These are phyloP conservation scores for Backusella luteola DNA, from an alignment of 192 early-diverging fungal genomes.

Conservation along the genomic window DNA sequence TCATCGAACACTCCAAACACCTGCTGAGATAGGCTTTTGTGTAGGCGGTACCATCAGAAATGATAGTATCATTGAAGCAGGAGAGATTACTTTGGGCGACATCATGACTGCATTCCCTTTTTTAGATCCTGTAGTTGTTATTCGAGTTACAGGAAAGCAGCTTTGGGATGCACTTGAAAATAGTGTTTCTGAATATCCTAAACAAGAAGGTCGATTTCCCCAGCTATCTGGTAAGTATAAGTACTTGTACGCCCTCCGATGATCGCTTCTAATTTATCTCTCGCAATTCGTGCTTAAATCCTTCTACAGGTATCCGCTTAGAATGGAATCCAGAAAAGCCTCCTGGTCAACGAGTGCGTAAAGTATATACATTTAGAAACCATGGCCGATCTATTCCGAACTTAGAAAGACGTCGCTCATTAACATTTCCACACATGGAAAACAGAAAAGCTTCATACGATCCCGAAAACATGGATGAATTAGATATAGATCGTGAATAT, in stretches of 20 bases:
- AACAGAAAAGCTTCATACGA: conserved; percentile 32
- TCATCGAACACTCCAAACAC: conserved; percentile 26
- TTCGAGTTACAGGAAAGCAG: conserved; percentile 59
- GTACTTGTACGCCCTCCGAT: not conserved
- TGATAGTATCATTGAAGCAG: conserved; percentile 53
- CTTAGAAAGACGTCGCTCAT: not conserved
- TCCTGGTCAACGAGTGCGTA: conserved; percentile 50
- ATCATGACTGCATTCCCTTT: conserved; percentile 70
- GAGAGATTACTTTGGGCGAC: conserved; percentile 57
- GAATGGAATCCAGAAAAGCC: conserved; percentile 52
- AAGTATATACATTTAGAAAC: conserved; percentile 32
- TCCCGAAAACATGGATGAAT: conserved; percentile 32
- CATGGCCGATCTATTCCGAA: not conserved
- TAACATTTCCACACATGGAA: conserved; percentile 5
- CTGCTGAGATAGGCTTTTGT: conserved; percentile 44
- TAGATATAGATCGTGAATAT: conserved; percentile 52
- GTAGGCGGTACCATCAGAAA: conserved; percentile 66
- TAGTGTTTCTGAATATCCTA: conserved; percentile 63
- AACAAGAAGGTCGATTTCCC: conserved; percentile 69
- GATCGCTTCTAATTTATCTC: not conserved
- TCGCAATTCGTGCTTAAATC: not conserved
- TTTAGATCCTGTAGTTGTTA: conserved; percentile 64
- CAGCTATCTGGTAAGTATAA: conserved; percentile 43
- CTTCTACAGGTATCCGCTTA: conserved; percentile 46
- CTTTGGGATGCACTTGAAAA: conserved; percentile 64